Base-by-base conservation (phyloP, 495 filamentous ascomycete genomes). In the Penicillium diatomitis region DNA sequence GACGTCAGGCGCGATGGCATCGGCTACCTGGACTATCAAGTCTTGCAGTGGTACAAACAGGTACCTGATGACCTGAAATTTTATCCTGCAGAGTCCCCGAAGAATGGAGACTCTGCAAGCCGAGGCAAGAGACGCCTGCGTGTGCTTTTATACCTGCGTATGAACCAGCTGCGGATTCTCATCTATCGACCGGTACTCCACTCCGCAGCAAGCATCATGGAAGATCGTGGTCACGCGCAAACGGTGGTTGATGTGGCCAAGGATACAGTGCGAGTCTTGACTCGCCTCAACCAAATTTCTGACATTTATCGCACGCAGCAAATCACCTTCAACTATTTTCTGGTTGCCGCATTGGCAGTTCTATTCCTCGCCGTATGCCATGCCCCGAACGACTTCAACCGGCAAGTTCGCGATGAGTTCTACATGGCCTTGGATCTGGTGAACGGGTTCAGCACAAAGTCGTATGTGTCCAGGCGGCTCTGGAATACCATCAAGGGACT, bases 281-380 rank as follows among this genome's bases (percentile, higher is more conserved):
- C 85, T 0, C 78, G 80, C 33, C 74, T 90, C 6, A 90, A 90
- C 60, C 82, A 82, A 56, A 84, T 81, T n/a, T 83, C 85, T 0
- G 83, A 90, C 51, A 81, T 92, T 30, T 95, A 92, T 65, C 78
- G 82, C 6, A 82, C 77, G 5, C 81, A 87, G 46, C 87, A 92
- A 62, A 80, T 89, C 34, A 83, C 83, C 51, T 91, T 90, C 69
- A 88, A 95, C 63, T 88, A 90, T 57, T 95, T 95, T 64, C 74
- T 95, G 11, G 81, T 88, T 8, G 84, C 85, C 6, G 83, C 87
- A 7, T 74, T 95, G 29, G 84, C 85, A 0, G 87, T 91, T 3
- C 71, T 95, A 6, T 90, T 92, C 62, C 78, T 95, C 0, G 87
- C 88, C 0, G 86, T 87, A 2, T 86, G 82, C 9, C 88, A 95